A percentile compares a stretch with the other conserved stretches of the same genome.
Conservation (phyloP, 177 flowering plant species). For the Vitis hybrid region DNA sequence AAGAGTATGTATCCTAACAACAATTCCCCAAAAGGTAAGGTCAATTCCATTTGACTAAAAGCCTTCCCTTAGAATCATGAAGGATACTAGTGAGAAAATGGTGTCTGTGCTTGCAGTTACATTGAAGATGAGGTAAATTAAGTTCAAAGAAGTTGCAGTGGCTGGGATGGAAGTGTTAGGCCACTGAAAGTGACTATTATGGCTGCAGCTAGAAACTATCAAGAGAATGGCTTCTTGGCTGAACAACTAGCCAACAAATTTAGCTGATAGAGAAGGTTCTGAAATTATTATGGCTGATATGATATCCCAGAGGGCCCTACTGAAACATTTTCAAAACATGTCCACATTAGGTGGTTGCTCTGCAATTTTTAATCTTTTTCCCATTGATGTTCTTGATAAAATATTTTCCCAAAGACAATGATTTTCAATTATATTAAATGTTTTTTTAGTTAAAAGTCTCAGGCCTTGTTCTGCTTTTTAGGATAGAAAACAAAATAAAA, state of each 20-base stretch:
- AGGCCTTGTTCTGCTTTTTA: too few species aligned
- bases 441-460: too few species aligned
- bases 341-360: too few species aligned
- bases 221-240: constrained; percentile 31
- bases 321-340: background rate
- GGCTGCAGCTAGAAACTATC: constrained; percentile 42
- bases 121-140: constrained; percentile 23
- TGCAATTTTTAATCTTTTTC: too few species aligned
- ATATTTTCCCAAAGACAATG: too few species aligned
- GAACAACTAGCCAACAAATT: background rate
- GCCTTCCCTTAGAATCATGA: too few species aligned
- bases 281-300: too few species aligned
- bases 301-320: too few species aligned
- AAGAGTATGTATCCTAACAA: constrained; percentile 6
- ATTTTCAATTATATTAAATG: too few species aligned
- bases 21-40: constrained; percentile 2
- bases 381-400: too few species aligned
- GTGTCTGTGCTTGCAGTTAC: constrained; percentile 11
- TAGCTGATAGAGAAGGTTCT: too few species aligned
- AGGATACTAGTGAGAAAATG: background rate
- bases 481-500: too few species aligned
- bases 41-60: background rate
- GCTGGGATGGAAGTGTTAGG: constrained; percentile 58
- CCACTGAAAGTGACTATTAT: constrained; percentile 57
- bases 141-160: constrained; percentile 54